phyloP scores from a whole-genome alignment of 2,329 filamentous ascomycete genomes.

The Claviceps monticola region DNA sequence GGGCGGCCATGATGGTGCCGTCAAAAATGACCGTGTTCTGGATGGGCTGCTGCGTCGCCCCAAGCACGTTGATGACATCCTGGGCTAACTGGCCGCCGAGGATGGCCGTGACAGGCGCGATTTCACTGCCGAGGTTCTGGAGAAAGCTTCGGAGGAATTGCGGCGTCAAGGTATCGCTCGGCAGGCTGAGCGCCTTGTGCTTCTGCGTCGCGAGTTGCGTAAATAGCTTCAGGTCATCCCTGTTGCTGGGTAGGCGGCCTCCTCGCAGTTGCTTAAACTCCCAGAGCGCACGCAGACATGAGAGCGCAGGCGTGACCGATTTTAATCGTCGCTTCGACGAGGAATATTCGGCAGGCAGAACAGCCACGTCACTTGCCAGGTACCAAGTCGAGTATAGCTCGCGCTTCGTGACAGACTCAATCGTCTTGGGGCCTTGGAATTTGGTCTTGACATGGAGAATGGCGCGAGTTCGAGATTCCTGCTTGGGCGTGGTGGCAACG shows the following conservation, averaged over 20 bases:
- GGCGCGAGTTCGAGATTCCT: conserved; percentile 66
- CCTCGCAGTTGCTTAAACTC: conserved; percentile 50
- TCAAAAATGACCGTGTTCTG: conserved; percentile 93
- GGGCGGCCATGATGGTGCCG: conserved; percentile 63
- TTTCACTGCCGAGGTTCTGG: conserved; percentile 70
- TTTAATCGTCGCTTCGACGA: conserved; percentile 54
- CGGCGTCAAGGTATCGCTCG: conserved; percentile 50
- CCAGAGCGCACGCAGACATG: conserved; percentile 82
- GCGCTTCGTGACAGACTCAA: conserved; percentile 81
- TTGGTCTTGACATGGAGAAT: conserved; percentile 60
- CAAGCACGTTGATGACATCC: conserved; percentile 93
- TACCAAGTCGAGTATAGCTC: conserved; percentile 82
- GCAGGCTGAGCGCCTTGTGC: conserved; percentile 60
- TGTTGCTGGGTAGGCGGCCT: conserved; percentile 40
- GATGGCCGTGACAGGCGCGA: conserved; percentile 77
- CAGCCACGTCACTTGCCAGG: conserved; percentile 65
- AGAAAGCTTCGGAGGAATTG: conserved; percentile 73
- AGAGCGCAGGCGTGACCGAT: conserved; percentile 70
- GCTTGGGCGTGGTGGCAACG: conserved; percentile 46
- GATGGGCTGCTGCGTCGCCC: conserved; percentile 81
- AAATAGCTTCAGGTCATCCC: conserved; percentile 59
- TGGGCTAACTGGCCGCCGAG: conserved; percentile 84
- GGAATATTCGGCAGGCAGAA: conserved; percentile 53
- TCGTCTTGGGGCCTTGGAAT: conserved; percentile 50
- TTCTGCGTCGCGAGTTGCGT: conserved; percentile 65